These are phyloP conservation scores for Dictyostelium citrinum DNA, from an alignment of 78 protist genomes.

Conservation along the genomic window DNA sequence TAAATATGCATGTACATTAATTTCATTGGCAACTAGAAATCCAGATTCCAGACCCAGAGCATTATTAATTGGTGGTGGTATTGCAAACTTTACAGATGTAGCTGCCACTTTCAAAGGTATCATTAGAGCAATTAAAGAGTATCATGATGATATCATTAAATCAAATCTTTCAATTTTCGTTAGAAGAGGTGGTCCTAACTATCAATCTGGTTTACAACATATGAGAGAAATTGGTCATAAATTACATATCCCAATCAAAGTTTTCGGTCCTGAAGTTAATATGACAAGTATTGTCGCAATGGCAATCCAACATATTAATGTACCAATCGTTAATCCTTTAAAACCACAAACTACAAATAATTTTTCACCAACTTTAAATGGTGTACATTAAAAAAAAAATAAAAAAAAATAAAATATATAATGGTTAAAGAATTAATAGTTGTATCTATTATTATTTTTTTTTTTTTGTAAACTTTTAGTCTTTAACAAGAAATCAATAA, in stretches of 20 bases:
- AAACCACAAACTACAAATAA: not conserved
- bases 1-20: constrained; percentile 79
- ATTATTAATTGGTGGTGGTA: constrained; percentile 96
- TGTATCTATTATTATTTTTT: not conserved
- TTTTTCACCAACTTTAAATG: constrained; percentile 2
- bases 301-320: constrained; percentile 57
- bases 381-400: not conserved
- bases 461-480: not conserved
- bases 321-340: not conserved
- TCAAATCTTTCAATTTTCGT: constrained; percentile 83
- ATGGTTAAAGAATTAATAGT: too few relatives aligned
- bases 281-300: constrained; percentile 63
- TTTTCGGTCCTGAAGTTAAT: constrained; percentile 63
- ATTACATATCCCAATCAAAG: constrained; percentile 61
- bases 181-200: constrained; percentile 97
- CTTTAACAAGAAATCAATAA: too few relatives aligned
- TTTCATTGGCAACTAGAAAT: constrained; percentile 68
- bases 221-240: constrained; percentile 87
- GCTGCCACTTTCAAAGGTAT: constrained; percentile 95
- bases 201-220: constrained; percentile 90
- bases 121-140: constrained; percentile 82
- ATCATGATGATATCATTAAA: constrained; percentile 13
- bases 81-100: constrained; percentile 97
- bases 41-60: constrained; percentile 78
- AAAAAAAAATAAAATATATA: not conserved